Conservation (phyloP, 1,139 yeast species). For the Pichia sp. region DNA sequence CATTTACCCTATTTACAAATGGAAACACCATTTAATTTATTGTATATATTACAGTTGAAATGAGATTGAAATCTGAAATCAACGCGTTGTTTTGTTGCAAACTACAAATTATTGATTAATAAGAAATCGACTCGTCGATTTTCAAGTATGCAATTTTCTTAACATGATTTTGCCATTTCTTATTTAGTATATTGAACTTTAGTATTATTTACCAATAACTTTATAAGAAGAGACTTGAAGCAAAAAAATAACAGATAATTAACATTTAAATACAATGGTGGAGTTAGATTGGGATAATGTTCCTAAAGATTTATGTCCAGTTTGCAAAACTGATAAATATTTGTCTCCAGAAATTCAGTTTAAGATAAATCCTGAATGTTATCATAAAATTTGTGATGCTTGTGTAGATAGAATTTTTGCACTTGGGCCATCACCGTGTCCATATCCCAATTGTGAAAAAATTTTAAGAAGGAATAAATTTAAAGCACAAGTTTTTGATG, state of each 20-base stretch:
- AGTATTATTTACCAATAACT: too few relatives aligned
- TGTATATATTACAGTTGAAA: too few relatives aligned
- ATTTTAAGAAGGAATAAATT: conserved; percentile 81
- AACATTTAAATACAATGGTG: conserved; percentile 19
- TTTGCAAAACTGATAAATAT: conserved; percentile 92
- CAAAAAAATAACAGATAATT: too few relatives aligned
- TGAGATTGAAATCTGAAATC: too few relatives aligned
- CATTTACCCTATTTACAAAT: neutral
- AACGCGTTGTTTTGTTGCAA: too few relatives aligned
- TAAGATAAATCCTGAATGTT: conserved; percentile 92
- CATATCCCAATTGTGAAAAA: conserved; percentile 86
- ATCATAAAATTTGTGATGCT: conserved; percentile 93
- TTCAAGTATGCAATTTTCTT: too few relatives aligned
- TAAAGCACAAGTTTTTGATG: conserved; percentile 89
- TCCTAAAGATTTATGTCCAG: conserved; percentile 85
- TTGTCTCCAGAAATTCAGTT: conserved; percentile 90
- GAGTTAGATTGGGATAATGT: conserved; percentile 30
- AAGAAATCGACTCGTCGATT: too few relatives aligned
- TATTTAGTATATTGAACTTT: too few relatives aligned
- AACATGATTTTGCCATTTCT: too few relatives aligned
- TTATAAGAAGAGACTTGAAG: too few relatives aligned
- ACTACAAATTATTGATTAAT: too few relatives aligned
- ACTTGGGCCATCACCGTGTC: conserved; percentile 94
- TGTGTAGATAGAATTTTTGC: conserved; percentile 94
- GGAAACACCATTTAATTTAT: too few relatives aligned